Evolutionary conservation across 805 yeast species (phyloP).

Genomic region (Jamesozyma jinghongensis): DNA sequence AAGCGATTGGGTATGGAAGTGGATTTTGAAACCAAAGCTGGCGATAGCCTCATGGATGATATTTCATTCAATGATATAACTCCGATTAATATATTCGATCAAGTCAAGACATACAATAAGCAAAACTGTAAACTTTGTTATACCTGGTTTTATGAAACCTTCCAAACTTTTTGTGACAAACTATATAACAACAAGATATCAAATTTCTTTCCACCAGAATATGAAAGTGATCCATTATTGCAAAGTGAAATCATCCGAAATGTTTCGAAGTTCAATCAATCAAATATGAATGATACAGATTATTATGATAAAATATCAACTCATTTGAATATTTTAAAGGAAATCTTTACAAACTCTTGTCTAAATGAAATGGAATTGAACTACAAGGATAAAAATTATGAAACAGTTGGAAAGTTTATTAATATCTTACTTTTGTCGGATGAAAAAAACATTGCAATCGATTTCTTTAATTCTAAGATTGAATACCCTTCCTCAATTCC

Average conservation of each 20-base stretch:
- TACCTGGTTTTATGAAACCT: constrained; percentile 11
- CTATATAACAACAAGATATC: constrained; percentile 15
- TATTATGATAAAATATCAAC: constrained; percentile 13
- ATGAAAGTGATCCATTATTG: constrained; percentile 20
- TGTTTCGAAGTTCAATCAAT: constrained; percentile 15
- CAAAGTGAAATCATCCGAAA: constrained; percentile 21
- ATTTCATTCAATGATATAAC: neutral
- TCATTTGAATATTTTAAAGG: constrained; percentile 29
- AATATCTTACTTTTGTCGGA: constrained; percentile 30
- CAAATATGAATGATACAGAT: constrained; percentile 14
- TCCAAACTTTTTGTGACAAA: constrained; percentile 18
- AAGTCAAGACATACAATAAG: constrained; percentile 10
- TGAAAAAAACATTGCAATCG: constrained; percentile 33
- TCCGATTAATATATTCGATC: constrained; percentile 15
- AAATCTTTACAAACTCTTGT: constrained; percentile 63
- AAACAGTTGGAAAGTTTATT: constrained; percentile 28
- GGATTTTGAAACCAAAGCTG: neutral
- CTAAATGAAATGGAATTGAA: constrained; percentile 58
- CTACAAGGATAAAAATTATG: constrained; percentile 39
- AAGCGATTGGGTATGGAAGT: constrained; percentile 14
- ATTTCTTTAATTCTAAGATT: constrained; percentile 33
- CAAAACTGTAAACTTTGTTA: constrained; percentile 12
- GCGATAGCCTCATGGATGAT: constrained; percentile 4
- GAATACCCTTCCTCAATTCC: constrained; percentile 17
- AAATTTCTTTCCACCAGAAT: constrained; percentile 19